A percentile compares a stretch with the other conserved stretches of the same genome.
phyloP scores from a whole-genome alignment of 495 filamentous ascomycete species.

The Annulohypoxylon maeteangense region DNA sequence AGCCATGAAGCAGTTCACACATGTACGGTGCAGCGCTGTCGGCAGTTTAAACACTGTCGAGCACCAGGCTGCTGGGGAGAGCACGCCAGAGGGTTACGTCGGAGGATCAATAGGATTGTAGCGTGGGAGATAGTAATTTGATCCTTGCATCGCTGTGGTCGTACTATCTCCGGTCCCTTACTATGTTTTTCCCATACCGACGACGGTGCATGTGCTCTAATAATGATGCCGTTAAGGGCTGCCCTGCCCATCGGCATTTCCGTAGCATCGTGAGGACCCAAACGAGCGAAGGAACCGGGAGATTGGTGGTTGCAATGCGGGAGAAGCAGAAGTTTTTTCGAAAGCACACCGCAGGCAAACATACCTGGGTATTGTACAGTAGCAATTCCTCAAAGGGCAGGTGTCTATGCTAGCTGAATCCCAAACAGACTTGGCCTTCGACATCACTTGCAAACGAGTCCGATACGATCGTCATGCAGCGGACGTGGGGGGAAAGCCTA shows the following conservation, averaged over 20 bases:
- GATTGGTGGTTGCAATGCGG: slow-evolving; percentile 15
- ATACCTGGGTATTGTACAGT: background rate
- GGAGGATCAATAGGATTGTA: slow-evolving; percentile 43
- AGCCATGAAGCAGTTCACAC: slow-evolving; percentile 9
- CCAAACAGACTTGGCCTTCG: slow-evolving; percentile 23
- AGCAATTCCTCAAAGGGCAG: slow-evolving; percentile 34
- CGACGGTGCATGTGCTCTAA: background rate
- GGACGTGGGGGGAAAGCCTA: slow-evolving; percentile 33
- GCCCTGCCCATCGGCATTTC: slow-evolving; percentile 4
- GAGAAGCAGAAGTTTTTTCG: slow-evolving; percentile 1
- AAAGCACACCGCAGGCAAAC: slow-evolving; percentile 32
- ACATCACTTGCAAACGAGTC: slow-evolving; percentile 15
- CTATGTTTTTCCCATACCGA: slow-evolving; percentile 10
- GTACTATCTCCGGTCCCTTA: slow-evolving; percentile 12
- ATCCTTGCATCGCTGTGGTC: slow-evolving; percentile 29
- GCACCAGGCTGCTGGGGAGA: slow-evolving; percentile 27
- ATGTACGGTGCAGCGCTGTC: slow-evolving; percentile 8
- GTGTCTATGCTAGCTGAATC: slow-evolving; percentile 32
- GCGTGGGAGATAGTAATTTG: slow-evolving; percentile 32
- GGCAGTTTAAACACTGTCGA: slow-evolving; percentile 27
- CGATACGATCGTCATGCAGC: slow-evolving; percentile 23
- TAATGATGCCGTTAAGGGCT: slow-evolving; percentile 9
- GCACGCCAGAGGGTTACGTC: slow-evolving; percentile 32
- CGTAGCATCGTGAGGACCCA: slow-evolving; percentile 25
- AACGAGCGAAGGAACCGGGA: slow-evolving; percentile 26